A percentile compares a stretch with the other conserved stretches of the same genome.
phyloP scores from a whole-genome alignment of 75 land plant genomes.

The Pseudotsuga menziesii region DNA sequence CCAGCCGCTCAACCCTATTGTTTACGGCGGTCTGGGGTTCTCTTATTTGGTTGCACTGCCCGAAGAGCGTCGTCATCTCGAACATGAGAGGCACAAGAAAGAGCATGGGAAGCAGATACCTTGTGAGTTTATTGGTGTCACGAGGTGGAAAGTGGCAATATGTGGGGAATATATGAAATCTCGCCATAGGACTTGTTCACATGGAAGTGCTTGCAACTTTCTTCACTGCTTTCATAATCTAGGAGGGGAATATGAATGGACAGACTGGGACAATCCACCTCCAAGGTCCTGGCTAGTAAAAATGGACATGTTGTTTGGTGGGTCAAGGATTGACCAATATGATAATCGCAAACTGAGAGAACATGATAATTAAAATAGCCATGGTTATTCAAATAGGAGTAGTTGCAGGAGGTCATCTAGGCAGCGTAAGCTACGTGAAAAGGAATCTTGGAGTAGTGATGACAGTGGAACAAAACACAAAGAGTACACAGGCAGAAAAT shows the following conservation, averaged over 20 bases:
- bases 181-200: constrained; percentile 75
- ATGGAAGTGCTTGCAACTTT: constrained; percentile 90
- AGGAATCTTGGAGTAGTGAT: neutral
- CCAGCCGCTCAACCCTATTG: too few relatives aligned
- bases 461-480: constrained; percentile 4
- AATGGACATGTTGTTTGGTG: constrained; percentile 81
- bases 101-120: too few relatives aligned
- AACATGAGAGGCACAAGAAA: too few relatives aligned
- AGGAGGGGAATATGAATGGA: constrained; percentile 98
- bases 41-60: too few relatives aligned
- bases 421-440: constrained; percentile 16
- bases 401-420: constrained; percentile 20
- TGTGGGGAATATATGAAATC: constrained; percentile 96
- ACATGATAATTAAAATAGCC: neutral
- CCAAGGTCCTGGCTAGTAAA: constrained; percentile 72
- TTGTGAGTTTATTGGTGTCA: constrained; percentile 83
- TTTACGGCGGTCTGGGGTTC: too few relatives aligned
- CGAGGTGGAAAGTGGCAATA: constrained; percentile 89
- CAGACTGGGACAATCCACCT: constrained; percentile 88
- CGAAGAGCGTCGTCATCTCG: too few relatives aligned
- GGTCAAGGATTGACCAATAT: constrained; percentile 24
- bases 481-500: neutral
- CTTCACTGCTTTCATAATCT: constrained; percentile 95
- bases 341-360: constrained; percentile 12
- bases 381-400: constrained; percentile 9